Conservation (phyloP, 2,329 filamentous ascomycete genomes). For the Didymosphaeria variabile region DNA sequence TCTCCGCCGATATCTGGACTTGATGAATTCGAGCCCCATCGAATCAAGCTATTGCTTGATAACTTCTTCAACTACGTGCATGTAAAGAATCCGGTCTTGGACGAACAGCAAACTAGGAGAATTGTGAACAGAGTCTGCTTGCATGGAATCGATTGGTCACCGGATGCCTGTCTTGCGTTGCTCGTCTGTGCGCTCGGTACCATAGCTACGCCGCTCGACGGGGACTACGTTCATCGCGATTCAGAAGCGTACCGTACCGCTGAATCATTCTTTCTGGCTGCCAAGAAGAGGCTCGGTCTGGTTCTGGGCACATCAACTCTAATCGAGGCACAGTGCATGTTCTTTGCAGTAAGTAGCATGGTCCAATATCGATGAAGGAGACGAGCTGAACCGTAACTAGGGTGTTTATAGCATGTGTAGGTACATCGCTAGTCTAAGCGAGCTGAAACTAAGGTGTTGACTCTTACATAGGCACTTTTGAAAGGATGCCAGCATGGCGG, state of each 20-base stretch:
- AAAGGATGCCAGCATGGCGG: conserved; percentile 1
- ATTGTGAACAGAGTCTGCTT: conserved; percentile 17
- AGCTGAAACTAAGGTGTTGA: too few relatives aligned
- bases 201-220: conserved; percentile 17
- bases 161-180: conserved; percentile 21
- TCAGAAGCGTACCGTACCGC: conserved; percentile 17
- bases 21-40: conserved; percentile 7
- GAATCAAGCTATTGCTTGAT: conserved; percentile 12
- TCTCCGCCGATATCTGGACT: conserved; percentile 8
- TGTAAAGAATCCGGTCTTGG: conserved; percentile 20
- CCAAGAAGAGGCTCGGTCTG: conserved; percentile 16
- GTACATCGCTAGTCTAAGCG: too few relatives aligned
- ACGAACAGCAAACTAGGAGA: conserved; percentile 10
- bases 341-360: conserved; percentile 8
- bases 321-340: conserved; percentile 17
- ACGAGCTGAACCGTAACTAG: too few relatives aligned
- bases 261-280: conserved; percentile 13
- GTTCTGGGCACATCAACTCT: conserved; percentile 12
- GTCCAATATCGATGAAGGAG: too few relatives aligned
- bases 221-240: conserved; percentile 1
- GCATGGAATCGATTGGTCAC: conserved; percentile 20
- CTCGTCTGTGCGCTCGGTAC: conserved; percentile 22
- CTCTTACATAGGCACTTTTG: neutral
- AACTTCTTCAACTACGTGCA: conserved; percentile 15
- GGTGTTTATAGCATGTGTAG: conserved; percentile 7